A percentile compares a stretch with the other conserved stretches of the same genome.
phyloP scores from a whole-genome alignment of 371 early-diverging fungal genomes.

The Syncephalastrum contaminatum region DNA sequence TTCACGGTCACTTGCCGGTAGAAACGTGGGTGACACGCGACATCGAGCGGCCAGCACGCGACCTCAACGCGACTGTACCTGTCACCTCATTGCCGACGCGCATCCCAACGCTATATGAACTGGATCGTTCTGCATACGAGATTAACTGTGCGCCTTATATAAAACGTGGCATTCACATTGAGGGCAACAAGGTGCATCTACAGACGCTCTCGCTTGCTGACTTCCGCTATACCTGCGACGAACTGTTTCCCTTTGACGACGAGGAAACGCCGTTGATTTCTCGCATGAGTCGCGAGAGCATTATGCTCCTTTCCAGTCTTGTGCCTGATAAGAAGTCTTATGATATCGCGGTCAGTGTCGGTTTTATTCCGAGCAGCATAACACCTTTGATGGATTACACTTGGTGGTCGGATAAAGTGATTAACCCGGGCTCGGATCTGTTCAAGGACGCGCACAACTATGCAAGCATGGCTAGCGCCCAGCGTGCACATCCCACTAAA shows the following conservation, averaged over 20 bases:
- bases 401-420: constrained; percentile 16
- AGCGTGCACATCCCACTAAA: too few relatives aligned
- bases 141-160: constrained; percentile 11
- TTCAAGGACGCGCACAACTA: too few relatives aligned
- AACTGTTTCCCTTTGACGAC: neutral
- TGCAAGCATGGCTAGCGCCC: too few relatives aligned
- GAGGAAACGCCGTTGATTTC: neutral
- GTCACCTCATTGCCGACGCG: constrained; percentile 1
- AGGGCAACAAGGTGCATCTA: constrained; percentile 8
- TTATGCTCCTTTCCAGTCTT: constrained; percentile 9
- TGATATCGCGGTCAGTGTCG: constrained; percentile 12
- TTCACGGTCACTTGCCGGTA: constrained; percentile 10
- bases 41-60: neutral
- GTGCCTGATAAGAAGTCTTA: constrained; percentile 14
- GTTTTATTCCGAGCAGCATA: constrained; percentile 13
- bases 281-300: constrained; percentile 5
- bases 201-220: constrained; percentile 9
- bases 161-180: constrained; percentile 9
- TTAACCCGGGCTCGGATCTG: neutral
- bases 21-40: constrained; percentile 8
- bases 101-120: constrained; percentile 10
- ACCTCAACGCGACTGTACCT: too few relatives aligned
- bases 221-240: constrained; percentile 8
- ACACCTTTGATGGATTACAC: constrained; percentile 9
- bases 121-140: constrained; percentile 10